These are phyloP conservation scores for Chaetothyriales sp. DNA, from an alignment of 2,329 filamentous ascomycete species.

Conservation along the genomic window DNA sequence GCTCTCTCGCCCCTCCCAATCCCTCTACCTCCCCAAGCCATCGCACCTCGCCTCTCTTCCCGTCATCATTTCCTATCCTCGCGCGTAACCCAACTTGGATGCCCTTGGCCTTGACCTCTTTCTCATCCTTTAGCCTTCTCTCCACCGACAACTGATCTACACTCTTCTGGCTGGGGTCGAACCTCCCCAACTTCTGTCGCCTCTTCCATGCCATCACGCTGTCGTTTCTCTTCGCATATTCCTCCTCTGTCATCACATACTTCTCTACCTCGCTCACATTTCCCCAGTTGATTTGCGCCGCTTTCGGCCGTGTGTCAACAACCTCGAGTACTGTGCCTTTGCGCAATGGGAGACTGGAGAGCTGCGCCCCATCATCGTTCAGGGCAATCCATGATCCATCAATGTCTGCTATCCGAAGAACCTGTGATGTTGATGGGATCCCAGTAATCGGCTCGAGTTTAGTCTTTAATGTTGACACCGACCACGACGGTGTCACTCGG, in stretches of 20 bases:
- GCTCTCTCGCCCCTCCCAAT: constrained; percentile 14
- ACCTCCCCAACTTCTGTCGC: constrained; percentile 84
- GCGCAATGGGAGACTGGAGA: constrained; percentile 19
- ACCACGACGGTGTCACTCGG: constrained; percentile 84
- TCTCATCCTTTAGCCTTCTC: constrained; percentile 41
- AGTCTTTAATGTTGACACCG: constrained; percentile 63
- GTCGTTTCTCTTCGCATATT: constrained; percentile 75
- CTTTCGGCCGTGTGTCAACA: constrained; percentile 31
- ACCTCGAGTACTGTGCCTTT: constrained; percentile 32
- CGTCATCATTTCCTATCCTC: constrained; percentile 51
- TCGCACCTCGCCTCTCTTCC: constrained; percentile 45
- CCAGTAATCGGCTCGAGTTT: constrained; percentile 91
- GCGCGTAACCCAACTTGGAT: constrained; percentile 49
- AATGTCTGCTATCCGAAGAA: constrained; percentile 49
- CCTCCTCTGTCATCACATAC: constrained; percentile 70
- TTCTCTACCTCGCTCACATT: constrained; percentile 48
- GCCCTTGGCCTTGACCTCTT: constrained; percentile 53
- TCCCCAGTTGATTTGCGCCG: constrained; percentile 32
- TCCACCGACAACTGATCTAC: constrained; percentile 53
- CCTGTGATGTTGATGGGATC: constrained; percentile 66
- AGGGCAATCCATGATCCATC: constrained; percentile 9
- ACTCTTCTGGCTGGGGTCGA: constrained; percentile 68
- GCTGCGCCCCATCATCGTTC: constrained; percentile 4
- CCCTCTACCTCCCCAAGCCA: constrained; percentile 24
- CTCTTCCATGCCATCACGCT: constrained; percentile 94